A percentile compares a stretch with the other conserved stretches of the same genome.
These are phyloP conservation scores for Trypanosomatidae sp. DNA, from an alignment of 208 protist species.

Conservation along the genomic window DNA sequence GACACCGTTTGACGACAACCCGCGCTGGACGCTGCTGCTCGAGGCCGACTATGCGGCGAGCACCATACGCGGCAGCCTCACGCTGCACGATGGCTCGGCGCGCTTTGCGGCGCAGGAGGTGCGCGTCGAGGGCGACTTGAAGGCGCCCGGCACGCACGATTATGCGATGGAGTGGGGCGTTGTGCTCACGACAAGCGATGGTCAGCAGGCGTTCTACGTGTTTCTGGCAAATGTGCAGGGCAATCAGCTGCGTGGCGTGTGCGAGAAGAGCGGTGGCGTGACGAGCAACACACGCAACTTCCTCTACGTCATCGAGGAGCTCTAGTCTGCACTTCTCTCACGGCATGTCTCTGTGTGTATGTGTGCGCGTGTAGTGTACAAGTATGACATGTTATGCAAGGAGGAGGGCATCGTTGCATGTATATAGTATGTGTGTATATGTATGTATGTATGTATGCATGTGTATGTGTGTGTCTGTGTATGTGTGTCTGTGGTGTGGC, in stretches of 20 bases:
- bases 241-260: slow-evolving; percentile 72
- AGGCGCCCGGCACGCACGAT: slow-evolving; percentile 58
- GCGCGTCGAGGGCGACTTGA: slow-evolving; percentile 67
- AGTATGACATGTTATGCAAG: too few relatives aligned
- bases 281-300: slow-evolving; percentile 57
- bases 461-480: too few relatives aligned
- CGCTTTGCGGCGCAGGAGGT: slow-evolving; percentile 61
- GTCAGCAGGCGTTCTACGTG: slow-evolving; percentile 58
- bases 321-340: too few relatives aligned
- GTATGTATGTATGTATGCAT: too few relatives aligned
- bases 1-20: slow-evolving; percentile 79
- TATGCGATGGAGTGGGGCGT: slow-evolving; percentile 84
- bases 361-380: too few relatives aligned
- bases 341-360: too few relatives aligned
- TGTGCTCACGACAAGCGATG: slow-evolving; percentile 27
- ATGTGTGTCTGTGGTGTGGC: too few relatives aligned
- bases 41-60: slow-evolving; percentile 57
- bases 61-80: slow-evolving; percentile 55
- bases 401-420: too few relatives aligned
- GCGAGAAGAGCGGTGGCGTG: slow-evolving; percentile 31
- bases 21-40: slow-evolving; percentile 50
- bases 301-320: slow-evolving; percentile 71
- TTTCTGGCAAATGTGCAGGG: slow-evolving; percentile 77
- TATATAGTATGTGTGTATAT: too few relatives aligned
- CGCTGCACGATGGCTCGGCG: slow-evolving; percentile 36